phyloP scores from a whole-genome alignment of 2,329 filamentous ascomycete genomes.

The Pezicula radicicola region DNA sequence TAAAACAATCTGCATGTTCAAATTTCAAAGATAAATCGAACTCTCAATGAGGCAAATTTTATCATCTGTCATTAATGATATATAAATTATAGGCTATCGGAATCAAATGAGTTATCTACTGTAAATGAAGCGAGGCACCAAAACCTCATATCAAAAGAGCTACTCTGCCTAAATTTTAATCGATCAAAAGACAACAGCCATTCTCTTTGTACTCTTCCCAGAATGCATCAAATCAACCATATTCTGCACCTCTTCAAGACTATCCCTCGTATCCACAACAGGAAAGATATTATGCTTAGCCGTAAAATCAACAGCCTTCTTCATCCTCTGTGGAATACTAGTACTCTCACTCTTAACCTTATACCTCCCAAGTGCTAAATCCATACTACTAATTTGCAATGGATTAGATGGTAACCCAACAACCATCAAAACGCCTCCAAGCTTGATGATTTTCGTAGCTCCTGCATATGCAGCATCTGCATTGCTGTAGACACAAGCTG shows the following conservation, averaged over 20 bases:
- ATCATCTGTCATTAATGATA: too few species aligned
- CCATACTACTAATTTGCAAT: constrained; percentile 34
- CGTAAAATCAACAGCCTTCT: constrained; percentile 40
- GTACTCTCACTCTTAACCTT: constrained; percentile 39
- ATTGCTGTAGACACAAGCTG: constrained; percentile 32
- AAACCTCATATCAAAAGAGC: too few species aligned
- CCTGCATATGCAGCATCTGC: constrained; percentile 33
- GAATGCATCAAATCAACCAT: constrained; percentile 7
- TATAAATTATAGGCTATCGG: too few species aligned
- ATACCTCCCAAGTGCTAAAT: constrained; percentile 36
- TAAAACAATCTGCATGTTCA: too few species aligned
- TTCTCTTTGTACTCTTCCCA: constrained; percentile 2
- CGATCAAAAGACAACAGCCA: constrained; percentile 23
- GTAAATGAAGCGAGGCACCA: too few species aligned
- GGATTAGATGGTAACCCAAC: constrained; percentile 36
- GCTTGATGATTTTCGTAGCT: constrained; percentile 32
- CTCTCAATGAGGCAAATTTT: too few species aligned
- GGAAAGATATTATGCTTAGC: constrained; percentile 38
- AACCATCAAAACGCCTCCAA: constrained; percentile 39
- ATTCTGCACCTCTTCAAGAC: constrained; percentile 4
- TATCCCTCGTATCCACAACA: constrained; percentile 31
- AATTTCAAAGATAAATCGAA: too few species aligned
- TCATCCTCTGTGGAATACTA: constrained; percentile 38
- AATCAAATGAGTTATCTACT: too few species aligned
- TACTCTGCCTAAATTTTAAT: too few species aligned